Percentiles rank a stretch among this genome's conserved stretches.
These are phyloP conservation scores for Pythium aristosporum DNA, from an alignment of 352 stramenopile genomes.

Conservation along the genomic window DNA sequence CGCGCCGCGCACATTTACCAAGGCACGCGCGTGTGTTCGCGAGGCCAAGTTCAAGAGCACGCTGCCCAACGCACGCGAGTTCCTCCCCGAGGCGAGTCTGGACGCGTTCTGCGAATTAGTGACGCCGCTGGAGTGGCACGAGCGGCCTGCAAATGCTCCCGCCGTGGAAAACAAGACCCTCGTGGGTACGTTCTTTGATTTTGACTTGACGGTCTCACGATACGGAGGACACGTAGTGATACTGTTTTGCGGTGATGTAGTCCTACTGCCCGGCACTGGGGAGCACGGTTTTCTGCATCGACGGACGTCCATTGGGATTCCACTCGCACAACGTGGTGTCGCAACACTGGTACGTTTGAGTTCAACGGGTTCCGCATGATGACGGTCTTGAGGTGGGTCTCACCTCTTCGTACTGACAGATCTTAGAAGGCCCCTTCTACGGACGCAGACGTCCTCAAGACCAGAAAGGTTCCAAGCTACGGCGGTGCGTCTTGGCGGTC, in stretches of 20 bases:
- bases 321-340: conserved; percentile 58
- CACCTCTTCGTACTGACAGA: conserved; percentile 28
- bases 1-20: conserved; percentile 23
- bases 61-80: conserved; percentile 49
- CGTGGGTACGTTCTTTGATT: conserved; percentile 5
- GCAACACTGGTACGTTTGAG: conserved; percentile 48
- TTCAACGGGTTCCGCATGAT: not conserved
- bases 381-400: not conserved
- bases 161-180: conserved; percentile 17
- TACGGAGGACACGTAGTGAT: not conserved
- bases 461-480: conserved; percentile 76
- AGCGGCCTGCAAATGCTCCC: not conserved
- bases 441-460: conserved; percentile 56
- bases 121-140: conserved; percentile 53
- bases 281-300: conserved; percentile 81
- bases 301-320: conserved; percentile 57
- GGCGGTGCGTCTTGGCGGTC: conserved; percentile 32
- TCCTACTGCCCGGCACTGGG: conserved; percentile 68
- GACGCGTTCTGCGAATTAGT: conserved; percentile 70
- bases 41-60: conserved; percentile 62
- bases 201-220: not conserved
- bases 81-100: conserved; percentile 56
- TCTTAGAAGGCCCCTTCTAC: conserved; percentile 81
- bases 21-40: conserved; percentile 41
- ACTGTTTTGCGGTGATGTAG: conserved; percentile 23